A percentile compares a stretch with the other conserved stretches of the same genome.
Conservation (phyloP, 371 early-diverging fungal species). For the Paraphysoderma sedebokerense region DNA sequence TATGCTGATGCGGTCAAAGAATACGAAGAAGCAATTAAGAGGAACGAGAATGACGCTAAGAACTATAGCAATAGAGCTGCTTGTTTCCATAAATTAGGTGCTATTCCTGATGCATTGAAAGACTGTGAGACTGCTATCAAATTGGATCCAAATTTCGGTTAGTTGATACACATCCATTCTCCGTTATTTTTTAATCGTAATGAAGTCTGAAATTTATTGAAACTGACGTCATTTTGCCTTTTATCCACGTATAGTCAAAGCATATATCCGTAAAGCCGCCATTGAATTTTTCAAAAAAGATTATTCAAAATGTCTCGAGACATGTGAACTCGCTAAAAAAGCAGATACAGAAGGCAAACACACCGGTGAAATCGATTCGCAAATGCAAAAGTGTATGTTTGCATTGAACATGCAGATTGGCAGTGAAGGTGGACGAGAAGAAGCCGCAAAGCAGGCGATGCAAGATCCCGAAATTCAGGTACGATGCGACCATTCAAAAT, state of each 20-base stretch:
- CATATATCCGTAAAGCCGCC: constrained; percentile 93
- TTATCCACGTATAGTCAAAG: constrained; percentile 41
- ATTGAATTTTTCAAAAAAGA: constrained; percentile 77
- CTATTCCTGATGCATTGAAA: constrained; percentile 82
- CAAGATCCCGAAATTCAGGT: constrained; percentile 81
- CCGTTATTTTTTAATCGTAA: too few species aligned
- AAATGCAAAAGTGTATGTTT: constrained; percentile 59
- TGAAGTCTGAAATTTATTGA: too few species aligned
- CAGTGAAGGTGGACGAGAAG: constrained; percentile 42
- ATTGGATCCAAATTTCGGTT: constrained; percentile 69
- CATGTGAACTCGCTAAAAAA: constrained; percentile 54
- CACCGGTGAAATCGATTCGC: constrained; percentile 60
- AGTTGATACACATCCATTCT: constrained; percentile 8
- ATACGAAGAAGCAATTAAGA: constrained; percentile 94
- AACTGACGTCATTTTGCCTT: constrained; percentile 3
- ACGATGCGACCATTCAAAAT: not conserved
- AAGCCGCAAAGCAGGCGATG: constrained; percentile 64
- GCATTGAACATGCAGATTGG: constrained; percentile 46
- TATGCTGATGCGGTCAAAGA: constrained; percentile 79
- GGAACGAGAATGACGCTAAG: constrained; percentile 76
- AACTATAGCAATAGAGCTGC: constrained; percentile 93
- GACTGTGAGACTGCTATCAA: constrained; percentile 81
- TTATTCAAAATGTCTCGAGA: constrained; percentile 62
- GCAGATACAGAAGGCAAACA: constrained; percentile 72
- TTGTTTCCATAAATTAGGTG: constrained; percentile 88